These are phyloP conservation scores for Bipolaris oryzae DNA, from an alignment of 2,329 filamentous ascomycete species.

Conservation along the genomic window DNA sequence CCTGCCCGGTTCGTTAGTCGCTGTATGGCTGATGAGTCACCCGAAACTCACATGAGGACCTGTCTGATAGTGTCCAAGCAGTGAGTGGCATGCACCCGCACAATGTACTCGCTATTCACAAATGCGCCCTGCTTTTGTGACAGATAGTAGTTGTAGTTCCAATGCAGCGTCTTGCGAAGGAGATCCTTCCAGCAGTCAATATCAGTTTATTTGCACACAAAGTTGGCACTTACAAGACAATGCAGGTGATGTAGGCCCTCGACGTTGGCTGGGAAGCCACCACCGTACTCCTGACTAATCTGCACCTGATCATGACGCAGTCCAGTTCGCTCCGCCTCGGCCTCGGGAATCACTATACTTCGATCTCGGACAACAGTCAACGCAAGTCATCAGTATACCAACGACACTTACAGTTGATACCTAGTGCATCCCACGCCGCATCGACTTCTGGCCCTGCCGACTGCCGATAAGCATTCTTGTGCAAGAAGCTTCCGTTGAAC, in stretches of 20 bases:
- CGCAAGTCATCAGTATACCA: no score
- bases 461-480: conserved; percentile 61
- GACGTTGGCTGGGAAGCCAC: conserved; percentile 64
- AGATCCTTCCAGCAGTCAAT: conserved; percentile 56
- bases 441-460: conserved; percentile 60
- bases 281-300: conserved; percentile 61
- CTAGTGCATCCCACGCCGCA: conserved; percentile 61
- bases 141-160: conserved; percentile 65
- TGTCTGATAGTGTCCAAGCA: conserved; percentile 68
- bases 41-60: conserved; percentile 62
- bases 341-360: conserved; percentile 56
- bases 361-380: conserved; percentile 25
- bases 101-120: conserved; percentile 60
- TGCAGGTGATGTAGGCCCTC: conserved; percentile 64
- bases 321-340: conserved; percentile 58
- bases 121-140: conserved; percentile 59
- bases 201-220: not conserved
- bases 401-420: conserved; percentile 57
- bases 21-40: not conserved
- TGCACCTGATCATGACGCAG: conserved; percentile 63
- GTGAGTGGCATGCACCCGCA: conserved; percentile 63
- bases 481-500: conserved; percentile 64
- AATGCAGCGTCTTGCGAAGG: conserved; percentile 63
- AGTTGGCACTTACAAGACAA: conserved; percentile 56
- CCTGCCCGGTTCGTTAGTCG: not conserved